Percentiles rank a stretch among this genome's conserved stretches.
These are phyloP conservation scores for Hamamelis virginiana DNA, from an alignment of 164 flowering plant genomes.

Conservation along the genomic window DNA sequence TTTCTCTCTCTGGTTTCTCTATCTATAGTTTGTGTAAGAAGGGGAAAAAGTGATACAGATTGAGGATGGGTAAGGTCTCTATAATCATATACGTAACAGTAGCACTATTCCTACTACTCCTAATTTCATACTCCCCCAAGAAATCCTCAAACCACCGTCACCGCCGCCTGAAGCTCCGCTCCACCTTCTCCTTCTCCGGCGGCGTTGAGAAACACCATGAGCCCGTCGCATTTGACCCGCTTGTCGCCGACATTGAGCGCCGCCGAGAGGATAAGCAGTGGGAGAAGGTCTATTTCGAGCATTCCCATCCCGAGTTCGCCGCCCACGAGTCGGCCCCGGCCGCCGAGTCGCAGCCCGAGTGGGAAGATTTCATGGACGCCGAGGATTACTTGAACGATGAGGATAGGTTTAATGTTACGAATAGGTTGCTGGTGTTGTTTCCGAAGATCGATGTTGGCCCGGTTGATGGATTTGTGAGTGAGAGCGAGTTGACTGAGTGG, in stretches of 20 bases:
- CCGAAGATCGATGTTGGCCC: slow-evolving; percentile 88
- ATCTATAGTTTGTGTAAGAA: not conserved
- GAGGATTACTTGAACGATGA: slow-evolving; percentile 92
- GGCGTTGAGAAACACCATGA: slow-evolving; percentile 33
- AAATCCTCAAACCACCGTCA: slow-evolving; percentile 29
- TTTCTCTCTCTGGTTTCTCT: not conserved
- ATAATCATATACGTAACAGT: slow-evolving; percentile 57
- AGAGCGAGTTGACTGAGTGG: slow-evolving; percentile 77
- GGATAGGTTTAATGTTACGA: slow-evolving; percentile 74
- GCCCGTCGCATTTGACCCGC: slow-evolving; percentile 76
- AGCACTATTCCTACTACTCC: slow-evolving; percentile 54
- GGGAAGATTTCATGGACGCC: slow-evolving; percentile 90
- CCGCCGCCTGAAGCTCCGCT: slow-evolving; percentile 75
- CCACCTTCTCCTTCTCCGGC: slow-evolving; percentile 42
- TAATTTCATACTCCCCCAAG: slow-evolving; percentile 57
- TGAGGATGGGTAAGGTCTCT: slow-evolving; percentile 44
- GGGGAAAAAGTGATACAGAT: not conserved
- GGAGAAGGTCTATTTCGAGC: slow-evolving; percentile 59
- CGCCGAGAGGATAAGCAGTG: slow-evolving; percentile 75
- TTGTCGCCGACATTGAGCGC: slow-evolving; percentile 89
- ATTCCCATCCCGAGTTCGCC: slow-evolving; percentile 27
- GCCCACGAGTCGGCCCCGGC: slow-evolving; percentile 35
- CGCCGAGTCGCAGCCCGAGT: slow-evolving; percentile 76
- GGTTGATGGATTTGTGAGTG: slow-evolving; percentile 64
- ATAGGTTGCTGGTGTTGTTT: slow-evolving; percentile 60